Percentiles rank a stretch among this genome's conserved stretches.
These are phyloP conservation scores for Dorcoceras hygrometricum DNA, from an alignment of 257 asterid genomes.

Conservation along the genomic window DNA sequence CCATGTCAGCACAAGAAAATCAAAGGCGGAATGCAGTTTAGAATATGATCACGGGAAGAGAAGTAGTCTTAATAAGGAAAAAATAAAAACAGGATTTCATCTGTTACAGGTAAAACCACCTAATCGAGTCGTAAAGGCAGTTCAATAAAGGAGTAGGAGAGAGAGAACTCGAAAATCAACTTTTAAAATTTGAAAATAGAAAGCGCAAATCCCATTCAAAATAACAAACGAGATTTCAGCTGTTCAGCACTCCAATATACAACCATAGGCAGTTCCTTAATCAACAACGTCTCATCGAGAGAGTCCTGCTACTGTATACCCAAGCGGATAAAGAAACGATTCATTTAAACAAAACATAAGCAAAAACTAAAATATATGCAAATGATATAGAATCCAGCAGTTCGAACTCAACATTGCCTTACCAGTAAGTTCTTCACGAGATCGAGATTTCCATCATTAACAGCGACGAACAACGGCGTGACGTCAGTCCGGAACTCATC, in stretches of 20 bases:
- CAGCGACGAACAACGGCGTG: conserved; percentile 65
- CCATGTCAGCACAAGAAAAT: background rate
- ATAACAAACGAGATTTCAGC: conserved; percentile 11
- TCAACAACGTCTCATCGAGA: background rate
- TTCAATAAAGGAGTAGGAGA: conserved; percentile 1
- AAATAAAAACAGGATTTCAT: conserved; percentile 3
- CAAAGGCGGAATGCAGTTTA: conserved; percentile 13
- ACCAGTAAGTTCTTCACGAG: conserved; percentile 65
- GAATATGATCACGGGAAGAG: conserved; percentile 14
- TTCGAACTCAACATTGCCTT: conserved; percentile 19
- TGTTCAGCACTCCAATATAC: conserved; percentile 16
- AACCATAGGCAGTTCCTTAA: conserved; percentile 9
- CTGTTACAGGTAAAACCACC: conserved; percentile 20
- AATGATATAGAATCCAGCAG: background rate
- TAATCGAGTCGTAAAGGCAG: background rate
- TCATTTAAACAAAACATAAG: background rate
- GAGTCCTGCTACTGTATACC: background rate
- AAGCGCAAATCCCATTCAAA: background rate
- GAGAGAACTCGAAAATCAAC: conserved; percentile 7
- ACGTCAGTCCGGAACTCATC: conserved; percentile 75
- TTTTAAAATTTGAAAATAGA: conserved; percentile 31
- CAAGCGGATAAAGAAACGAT: background rate
- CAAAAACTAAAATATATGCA: conserved; percentile 7
- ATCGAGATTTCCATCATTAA: conserved; percentile 47
- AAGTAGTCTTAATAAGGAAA: background rate